Evolutionary conservation across 306 rosid genomes (phyloP), one percentile per base, ranked within the genome.

Genomic region (Parietaria judaica): DNA sequence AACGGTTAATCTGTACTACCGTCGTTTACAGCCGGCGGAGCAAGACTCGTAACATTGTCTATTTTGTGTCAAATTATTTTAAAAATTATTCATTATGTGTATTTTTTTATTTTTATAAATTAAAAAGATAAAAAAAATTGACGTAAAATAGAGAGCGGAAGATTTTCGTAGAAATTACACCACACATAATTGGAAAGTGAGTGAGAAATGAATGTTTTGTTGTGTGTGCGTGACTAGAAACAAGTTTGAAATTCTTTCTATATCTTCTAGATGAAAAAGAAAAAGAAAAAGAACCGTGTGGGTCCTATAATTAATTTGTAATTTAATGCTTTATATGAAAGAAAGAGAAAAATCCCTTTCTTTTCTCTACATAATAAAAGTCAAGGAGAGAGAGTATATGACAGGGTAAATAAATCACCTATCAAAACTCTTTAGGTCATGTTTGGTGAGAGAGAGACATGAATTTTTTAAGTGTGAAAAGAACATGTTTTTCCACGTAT

Each of bases 131-230:
- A n/a, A n/a, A n/a, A n/a, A n/a, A n/a, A n/a, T n/a, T n/a, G n/a
- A n/a, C n/a, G n/a, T n/a, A n/a, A n/a, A n/a, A n/a, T n/a, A n/a
- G n/a, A n/a, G 45, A 41, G 9, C 3, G 9, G 6, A 41, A 41
- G 45, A 41, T 41, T 58, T 75, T 75, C 81, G 69, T 43, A 16
- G 81, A 76, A 80, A 65, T 7, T 72, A 9, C 81, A 39, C 1
- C 7, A 76, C 47, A 38, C 49, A 51, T 63, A 37, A 46, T 55
- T 35, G 66, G 79, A 73, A 70, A 73, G 16, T 23, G 65, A 51
- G 14, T 41, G 41, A 45, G 14, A 43, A 31, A 60, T 14, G 53
- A 52, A 14, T 14, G 15, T 0, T 6, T 16, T 41, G 7, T 35
- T 14, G 1, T 7, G 3, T 14, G 7, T 14, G 3, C 44, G 5